A percentile compares a stretch with the other conserved stretches of the same genome.
Conservation (phyloP, 148 eudicot genomes). For the Suaeda aralocaspica region DNA sequence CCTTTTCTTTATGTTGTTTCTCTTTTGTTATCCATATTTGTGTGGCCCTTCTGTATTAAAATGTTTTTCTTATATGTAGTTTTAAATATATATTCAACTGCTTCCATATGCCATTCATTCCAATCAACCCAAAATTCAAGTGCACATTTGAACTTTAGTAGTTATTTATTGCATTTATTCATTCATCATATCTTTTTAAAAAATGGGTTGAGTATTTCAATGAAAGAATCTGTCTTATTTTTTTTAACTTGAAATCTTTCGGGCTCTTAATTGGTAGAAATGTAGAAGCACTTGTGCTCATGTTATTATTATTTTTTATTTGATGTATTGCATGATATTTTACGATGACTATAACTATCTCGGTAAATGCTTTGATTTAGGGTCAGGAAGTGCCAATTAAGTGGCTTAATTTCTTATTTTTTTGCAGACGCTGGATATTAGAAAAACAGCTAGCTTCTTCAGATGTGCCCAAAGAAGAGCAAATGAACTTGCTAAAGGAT, state of each 20-base stretch:
- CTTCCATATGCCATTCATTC: no score
- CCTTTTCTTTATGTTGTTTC: no score
- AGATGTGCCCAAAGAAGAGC: slow-evolving; percentile 93
- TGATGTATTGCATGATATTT: not conserved
- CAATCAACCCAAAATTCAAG: no score
- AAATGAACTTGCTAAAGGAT: slow-evolving; percentile 73
- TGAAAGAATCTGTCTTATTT: not conserved
- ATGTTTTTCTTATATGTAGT: no score
- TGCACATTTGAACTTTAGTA: no score
- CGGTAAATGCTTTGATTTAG: slow-evolving; percentile 4
- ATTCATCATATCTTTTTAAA: no score
- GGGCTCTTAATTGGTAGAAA: not conserved
- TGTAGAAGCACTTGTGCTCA: not conserved
- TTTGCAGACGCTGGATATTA: slow-evolving; percentile 77
- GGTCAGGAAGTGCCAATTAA: slow-evolving; percentile 4
- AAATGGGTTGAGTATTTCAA: no score
- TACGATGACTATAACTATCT: not conserved
- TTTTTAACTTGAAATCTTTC: not conserved
- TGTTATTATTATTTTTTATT: not conserved
- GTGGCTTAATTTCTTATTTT: slow-evolving; percentile 13
- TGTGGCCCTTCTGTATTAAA: no score
- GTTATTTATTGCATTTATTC: no score
- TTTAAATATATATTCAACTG: no score
- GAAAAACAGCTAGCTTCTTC: slow-evolving; percentile 87
- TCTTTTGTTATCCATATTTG: no score